Evolutionary conservation across 2,329 filamentous ascomycete genomes (phyloP).

Genomic region (Alternaria arbusti): DNA sequence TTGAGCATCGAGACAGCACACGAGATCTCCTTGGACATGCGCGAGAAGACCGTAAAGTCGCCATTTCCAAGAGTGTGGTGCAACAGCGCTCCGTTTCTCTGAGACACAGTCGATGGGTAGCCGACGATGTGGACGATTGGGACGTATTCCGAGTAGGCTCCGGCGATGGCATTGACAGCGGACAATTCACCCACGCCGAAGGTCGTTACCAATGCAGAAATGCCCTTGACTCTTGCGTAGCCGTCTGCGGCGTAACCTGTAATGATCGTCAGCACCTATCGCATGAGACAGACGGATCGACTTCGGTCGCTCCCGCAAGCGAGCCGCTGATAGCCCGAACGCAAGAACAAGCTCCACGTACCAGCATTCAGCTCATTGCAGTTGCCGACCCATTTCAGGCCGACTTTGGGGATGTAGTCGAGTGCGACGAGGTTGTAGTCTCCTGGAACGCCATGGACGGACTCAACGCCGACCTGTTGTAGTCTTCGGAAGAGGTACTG

Average conservation of each 20-base stretch:
- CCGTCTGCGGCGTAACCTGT: slow-evolving; percentile 56
- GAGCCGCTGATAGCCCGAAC: not conserved
- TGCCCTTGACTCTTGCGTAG: slow-evolving; percentile 55
- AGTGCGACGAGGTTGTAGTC: slow-evolving; percentile 58
- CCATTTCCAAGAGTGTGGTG: slow-evolving; percentile 60
- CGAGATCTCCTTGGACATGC: slow-evolving; percentile 77
- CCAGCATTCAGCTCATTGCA: slow-evolving; percentile 67
- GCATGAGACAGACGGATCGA: not conserved
- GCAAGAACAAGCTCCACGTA: slow-evolving; percentile 28
- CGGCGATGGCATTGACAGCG: slow-evolving; percentile 56
- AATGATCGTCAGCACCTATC: not conserved
- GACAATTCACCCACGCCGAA: slow-evolving; percentile 58
- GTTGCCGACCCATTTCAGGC: slow-evolving; percentile 66
- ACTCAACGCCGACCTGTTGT: slow-evolving; percentile 52
- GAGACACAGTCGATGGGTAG: slow-evolving; percentile 50
- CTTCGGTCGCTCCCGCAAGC: slow-evolving; percentile 2
- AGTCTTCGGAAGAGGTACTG: slow-evolving; percentile 51
- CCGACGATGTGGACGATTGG: slow-evolving; percentile 58
- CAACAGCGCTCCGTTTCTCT: slow-evolving; percentile 51
- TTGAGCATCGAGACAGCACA: slow-evolving; percentile 74
- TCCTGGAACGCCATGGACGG: slow-evolving; percentile 55
- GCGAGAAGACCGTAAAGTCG: slow-evolving; percentile 81
- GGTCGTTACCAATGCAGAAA: slow-evolving; percentile 55
- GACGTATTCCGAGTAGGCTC: slow-evolving; percentile 55
- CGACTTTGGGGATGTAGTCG: slow-evolving; percentile 63